Conservation (phyloP, 2,329 filamentous ascomycete genomes). For the Geosmithia putterillii region DNA sequence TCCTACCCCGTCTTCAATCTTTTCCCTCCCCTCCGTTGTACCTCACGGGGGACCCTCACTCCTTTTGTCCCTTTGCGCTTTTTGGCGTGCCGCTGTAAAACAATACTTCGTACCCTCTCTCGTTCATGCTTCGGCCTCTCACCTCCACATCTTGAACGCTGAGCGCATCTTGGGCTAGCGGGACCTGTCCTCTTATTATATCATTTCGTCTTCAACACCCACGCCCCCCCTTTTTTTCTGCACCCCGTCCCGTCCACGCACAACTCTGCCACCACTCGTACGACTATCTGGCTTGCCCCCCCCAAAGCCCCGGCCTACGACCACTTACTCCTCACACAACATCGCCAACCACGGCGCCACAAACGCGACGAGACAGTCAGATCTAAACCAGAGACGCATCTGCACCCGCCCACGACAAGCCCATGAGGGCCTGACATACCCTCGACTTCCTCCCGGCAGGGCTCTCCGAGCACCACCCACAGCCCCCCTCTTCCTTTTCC, state of each 20-base stretch:
- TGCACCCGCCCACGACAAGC: background rate
- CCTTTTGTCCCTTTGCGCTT: background rate
- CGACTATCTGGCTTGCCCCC: background rate
- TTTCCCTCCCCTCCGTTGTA: background rate
- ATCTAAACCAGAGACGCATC: background rate
- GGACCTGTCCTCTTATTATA: background rate
- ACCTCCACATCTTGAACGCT: too few relatives aligned
- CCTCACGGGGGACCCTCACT: background rate
- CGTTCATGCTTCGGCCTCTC: background rate
- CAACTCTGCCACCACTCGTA: background rate
- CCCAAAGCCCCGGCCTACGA: background rate
- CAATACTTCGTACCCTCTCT: too few relatives aligned
- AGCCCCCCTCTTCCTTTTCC: background rate
- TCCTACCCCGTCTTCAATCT: background rate
- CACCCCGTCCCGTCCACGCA: background rate
- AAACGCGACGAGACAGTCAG: too few relatives aligned
- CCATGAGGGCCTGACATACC: conserved; percentile 1
- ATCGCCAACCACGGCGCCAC: background rate
- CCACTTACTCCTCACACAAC: background rate
- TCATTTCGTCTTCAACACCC: background rate
- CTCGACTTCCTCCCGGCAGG: conserved; percentile 2
- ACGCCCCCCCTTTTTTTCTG: background rate
- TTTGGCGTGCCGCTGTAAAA: too few relatives aligned
- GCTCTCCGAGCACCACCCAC: background rate
- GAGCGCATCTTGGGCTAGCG: background rate